Conservation (phyloP, 2,329 filamentous ascomycete genomes). For the Xylariomycetidae sp. region DNA sequence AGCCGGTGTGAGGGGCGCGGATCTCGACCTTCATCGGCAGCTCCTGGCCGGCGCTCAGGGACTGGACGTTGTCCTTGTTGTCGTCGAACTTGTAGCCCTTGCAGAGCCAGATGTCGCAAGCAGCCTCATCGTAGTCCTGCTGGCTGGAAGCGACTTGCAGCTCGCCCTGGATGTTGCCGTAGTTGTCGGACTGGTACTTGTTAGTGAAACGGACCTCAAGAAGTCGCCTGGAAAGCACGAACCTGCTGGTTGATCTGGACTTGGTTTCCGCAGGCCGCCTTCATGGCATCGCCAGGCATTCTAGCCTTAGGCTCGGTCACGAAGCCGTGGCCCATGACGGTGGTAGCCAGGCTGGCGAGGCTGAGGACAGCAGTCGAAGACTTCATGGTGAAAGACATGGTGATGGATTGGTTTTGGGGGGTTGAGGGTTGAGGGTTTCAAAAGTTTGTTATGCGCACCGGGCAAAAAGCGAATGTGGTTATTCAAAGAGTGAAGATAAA, state of each 20-base stretch:
- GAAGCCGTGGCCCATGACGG: conserved; percentile 47
- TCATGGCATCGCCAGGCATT: conserved; percentile 44
- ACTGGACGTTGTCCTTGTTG: conserved; percentile 44
- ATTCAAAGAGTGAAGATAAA: conserved; percentile 2
- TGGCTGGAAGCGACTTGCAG: conserved; percentile 42
- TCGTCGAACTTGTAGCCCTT: conserved; percentile 53
- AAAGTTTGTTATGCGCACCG: too few species aligned
- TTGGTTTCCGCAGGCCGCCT: conserved; percentile 46
- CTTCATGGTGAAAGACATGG: conserved; percentile 10
- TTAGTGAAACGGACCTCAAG: too few species aligned
- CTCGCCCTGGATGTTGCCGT: conserved; percentile 48
- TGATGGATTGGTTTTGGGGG: neutral
- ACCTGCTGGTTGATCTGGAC: conserved; percentile 42
- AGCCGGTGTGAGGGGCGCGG: conserved; percentile 46
- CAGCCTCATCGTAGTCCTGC: conserved; percentile 38
- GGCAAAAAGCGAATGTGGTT: conserved; percentile 2
- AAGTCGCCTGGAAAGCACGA: neutral
- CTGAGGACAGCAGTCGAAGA: conserved; percentile 9
- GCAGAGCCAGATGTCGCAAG: conserved; percentile 49
- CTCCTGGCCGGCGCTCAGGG: conserved; percentile 42
- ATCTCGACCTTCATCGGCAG: conserved; percentile 39
- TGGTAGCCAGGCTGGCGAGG: conserved; percentile 30
- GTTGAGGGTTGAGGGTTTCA: too few species aligned
- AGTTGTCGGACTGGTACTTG: conserved; percentile 43
- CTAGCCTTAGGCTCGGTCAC: conserved; percentile 42